A percentile compares a stretch with the other conserved stretches of the same genome.
Conservation (phyloP, 345 rosid species). For the Linum trigynum region DNA sequence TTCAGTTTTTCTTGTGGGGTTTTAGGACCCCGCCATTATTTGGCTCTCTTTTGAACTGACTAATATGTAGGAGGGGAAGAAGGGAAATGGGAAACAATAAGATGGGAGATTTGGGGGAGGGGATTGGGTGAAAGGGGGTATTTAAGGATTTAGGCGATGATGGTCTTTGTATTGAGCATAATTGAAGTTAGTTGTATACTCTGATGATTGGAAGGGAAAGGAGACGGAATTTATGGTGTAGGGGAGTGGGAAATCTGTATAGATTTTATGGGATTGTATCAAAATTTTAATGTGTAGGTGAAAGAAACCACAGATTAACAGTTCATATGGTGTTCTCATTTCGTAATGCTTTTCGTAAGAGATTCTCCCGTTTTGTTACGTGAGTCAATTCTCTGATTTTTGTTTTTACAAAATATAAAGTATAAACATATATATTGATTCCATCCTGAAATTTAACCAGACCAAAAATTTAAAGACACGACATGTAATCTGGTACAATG, state of each 20-base stretch:
- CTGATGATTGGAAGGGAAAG: no score
- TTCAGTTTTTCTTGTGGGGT: background rate
- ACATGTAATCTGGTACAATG: no score
- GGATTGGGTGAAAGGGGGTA: no score
- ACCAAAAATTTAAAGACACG: no score
- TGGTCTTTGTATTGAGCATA: background rate
- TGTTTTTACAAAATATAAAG: no score
- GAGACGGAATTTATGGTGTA: background rate
- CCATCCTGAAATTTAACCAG: no score
- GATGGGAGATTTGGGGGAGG: background rate
- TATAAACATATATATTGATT: no score
- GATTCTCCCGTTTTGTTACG: no score
- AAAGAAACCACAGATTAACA: background rate
- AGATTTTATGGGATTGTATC: background rate
- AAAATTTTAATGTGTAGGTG: background rate
- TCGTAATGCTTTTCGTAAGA: no score
- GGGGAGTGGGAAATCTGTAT: background rate
- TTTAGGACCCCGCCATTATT: background rate
- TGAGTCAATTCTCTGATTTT: no score
- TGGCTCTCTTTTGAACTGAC: background rate
- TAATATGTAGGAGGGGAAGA: no score
- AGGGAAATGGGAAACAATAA: background rate
- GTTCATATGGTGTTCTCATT: background rate
- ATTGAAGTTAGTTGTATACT: background rate
- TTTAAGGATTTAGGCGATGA: background rate